Evolutionary conservation across 139 green algal genomes (phyloP).

Genomic region (Microglena sp.): DNA sequence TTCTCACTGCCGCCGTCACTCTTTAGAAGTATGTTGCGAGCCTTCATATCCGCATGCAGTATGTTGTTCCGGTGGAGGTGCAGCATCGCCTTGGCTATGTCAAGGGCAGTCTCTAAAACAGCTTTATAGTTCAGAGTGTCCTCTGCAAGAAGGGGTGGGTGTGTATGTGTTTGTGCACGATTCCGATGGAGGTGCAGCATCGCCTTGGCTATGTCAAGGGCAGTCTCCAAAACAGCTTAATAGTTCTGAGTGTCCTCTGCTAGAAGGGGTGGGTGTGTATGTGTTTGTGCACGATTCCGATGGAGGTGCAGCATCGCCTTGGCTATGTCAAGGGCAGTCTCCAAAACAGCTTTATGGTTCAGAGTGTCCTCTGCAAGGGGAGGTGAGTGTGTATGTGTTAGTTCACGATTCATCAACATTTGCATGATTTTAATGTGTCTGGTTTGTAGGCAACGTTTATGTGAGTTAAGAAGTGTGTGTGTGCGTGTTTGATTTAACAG

Average conservation of each 20-base stretch:
- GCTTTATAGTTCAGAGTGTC: conserved; percentile 12
- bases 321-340: conserved; percentile 41
- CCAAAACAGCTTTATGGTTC: conserved; percentile 29
- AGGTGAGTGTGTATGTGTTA: no score
- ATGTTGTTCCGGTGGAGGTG: conserved; percentile 36
- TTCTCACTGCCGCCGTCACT: no score
- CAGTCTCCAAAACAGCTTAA: conserved; percentile 38
- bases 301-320: conserved; percentile 48
- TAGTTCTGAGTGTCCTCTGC: conserved; percentile 13
- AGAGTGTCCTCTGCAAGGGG: not conserved
- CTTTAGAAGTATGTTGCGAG: conserved; percentile 29
- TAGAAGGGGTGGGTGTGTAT: no score
- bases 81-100: conserved; percentile 34
- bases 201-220: conserved; percentile 34
- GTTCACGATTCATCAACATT: no score
- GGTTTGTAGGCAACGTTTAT: no score
- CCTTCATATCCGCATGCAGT: conserved; percentile 40
- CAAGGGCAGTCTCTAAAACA: conserved; percentile 34
- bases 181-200: conserved; percentile 54
- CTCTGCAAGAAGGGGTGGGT: not conserved
- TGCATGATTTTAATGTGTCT: no score
- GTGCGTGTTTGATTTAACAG: no score
- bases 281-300: no score
- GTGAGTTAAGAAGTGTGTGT: no score
- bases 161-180: conserved; percentile 33